Percentiles rank a stretch among this genome's conserved stretches.
phyloP scores from a whole-genome alignment of 2,329 filamentous ascomycete genomes.

The Chaetomium sp. region DNA sequence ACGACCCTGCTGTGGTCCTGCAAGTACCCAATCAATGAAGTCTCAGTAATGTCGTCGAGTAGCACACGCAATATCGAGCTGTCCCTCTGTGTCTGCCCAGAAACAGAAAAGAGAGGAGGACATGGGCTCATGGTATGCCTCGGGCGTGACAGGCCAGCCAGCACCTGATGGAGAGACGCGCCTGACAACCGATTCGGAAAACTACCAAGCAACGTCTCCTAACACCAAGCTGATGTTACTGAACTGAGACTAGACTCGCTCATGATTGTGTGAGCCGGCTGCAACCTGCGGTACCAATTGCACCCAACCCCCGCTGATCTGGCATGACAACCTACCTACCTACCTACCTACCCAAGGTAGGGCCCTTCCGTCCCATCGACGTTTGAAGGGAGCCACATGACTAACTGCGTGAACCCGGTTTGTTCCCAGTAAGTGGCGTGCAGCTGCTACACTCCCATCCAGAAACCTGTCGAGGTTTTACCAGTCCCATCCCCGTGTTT shows the following conservation, averaged over 20 bases:
- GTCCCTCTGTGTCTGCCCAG: slow-evolving; percentile 22
- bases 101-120: slow-evolving; percentile 10
- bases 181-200: neutral
- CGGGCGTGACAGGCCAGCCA: slow-evolving; percentile 13
- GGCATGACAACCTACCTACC: neutral
- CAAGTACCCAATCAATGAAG: slow-evolving; percentile 31
- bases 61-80: slow-evolving; percentile 31
- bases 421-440: slow-evolving; percentile 23
- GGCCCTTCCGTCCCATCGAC: slow-evolving; percentile 4
- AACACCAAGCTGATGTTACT: neutral
- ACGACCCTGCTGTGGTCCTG: slow-evolving; percentile 32
- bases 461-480: neutral
- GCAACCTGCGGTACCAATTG: neutral
- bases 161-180: slow-evolving; percentile 12
- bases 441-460: slow-evolving; percentile 20
- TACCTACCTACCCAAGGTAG: too few species aligned
- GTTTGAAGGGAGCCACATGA: slow-evolving; percentile 7
- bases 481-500: slow-evolving; percentile 14
- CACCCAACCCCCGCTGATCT: neutral
- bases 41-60: slow-evolving; percentile 21
- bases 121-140: neutral
- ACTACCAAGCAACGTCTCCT: neutral
- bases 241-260: slow-evolving; percentile 1
- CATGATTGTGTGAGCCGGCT: slow-evolving; percentile 1
- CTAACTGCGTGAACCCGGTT: slow-evolving; percentile 8